A percentile compares a stretch with the other conserved stretches of the same genome.
Evolutionary conservation across 306 rosid genomes (phyloP).

Genomic region (Sicyos baderoa): DNA sequence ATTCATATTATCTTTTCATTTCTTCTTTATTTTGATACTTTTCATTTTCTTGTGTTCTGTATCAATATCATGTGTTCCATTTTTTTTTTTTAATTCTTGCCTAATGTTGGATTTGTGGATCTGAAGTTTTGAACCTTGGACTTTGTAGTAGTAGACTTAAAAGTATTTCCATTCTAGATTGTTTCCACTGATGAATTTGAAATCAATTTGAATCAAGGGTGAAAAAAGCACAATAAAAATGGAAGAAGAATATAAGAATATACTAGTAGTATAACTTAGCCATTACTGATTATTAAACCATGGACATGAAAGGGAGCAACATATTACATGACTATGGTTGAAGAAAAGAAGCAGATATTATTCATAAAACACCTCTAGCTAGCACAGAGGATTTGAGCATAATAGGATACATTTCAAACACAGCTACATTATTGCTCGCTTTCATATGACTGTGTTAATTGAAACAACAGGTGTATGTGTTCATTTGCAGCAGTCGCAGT

Average conservation of each 20-base stretch:
- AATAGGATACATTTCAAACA: slow-evolving; percentile 14
- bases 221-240: background rate
- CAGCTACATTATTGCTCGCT: slow-evolving; percentile 27
- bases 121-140: background rate
- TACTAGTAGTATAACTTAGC: slow-evolving; percentile 6
- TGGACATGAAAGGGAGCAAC: slow-evolving; percentile 23
- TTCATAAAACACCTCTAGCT: slow-evolving; percentile 12
- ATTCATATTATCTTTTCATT: background rate
- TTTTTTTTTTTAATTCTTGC: background rate
- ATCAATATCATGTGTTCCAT: background rate
- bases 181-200: background rate
- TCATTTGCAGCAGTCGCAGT: slow-evolving; percentile 58
- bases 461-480: slow-evolving; percentile 1
- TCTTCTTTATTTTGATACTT: background rate
- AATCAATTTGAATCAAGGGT: background rate
- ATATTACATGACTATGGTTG: slow-evolving; percentile 17
- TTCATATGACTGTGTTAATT: slow-evolving; percentile 15
- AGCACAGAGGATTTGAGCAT: slow-evolving; percentile 29
- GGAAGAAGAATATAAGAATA: background rate
- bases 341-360: slow-evolving; percentile 3
- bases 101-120: background rate
- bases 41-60: background rate
- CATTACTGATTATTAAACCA: background rate
- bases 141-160: background rate
- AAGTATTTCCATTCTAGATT: background rate